Evolutionary conservation across 1,139 yeast genomes (phyloP).

Genomic region (Blastobotrys petasosporus): DNA sequence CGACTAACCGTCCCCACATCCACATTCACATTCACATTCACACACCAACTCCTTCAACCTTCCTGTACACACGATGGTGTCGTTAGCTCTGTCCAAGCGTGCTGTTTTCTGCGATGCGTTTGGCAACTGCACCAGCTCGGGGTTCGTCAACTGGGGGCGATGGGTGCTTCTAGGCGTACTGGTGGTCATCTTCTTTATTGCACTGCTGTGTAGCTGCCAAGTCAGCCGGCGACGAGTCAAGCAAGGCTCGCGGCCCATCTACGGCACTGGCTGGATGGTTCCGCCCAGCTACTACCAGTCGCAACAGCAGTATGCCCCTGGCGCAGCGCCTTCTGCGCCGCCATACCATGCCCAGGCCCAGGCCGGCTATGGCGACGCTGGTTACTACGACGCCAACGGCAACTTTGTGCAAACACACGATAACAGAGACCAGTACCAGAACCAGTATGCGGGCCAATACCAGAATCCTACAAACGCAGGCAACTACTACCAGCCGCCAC

Average conservation of each 20-base stretch:
- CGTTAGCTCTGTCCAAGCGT: too few relatives aligned
- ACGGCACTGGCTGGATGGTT: constrained; percentile 86
- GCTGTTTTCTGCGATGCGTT: constrained; percentile 1
- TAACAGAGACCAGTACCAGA: constrained; percentile 2
- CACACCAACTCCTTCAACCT: too few relatives aligned
- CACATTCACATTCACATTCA: too few relatives aligned
- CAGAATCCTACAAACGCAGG: not conserved
- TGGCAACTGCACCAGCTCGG: constrained; percentile 17
- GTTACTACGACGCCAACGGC: constrained; percentile 72
- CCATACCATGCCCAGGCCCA: constrained; percentile 39
- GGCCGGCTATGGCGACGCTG: constrained; percentile 65
- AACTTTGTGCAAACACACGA: constrained; percentile 38
- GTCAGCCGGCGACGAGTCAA: constrained; percentile 51
- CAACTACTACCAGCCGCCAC: constrained; percentile 16
- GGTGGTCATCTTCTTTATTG: constrained; percentile 46
- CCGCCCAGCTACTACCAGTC: constrained; percentile 83
- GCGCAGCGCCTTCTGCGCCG: constrained; percentile 28
- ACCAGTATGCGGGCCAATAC: not conserved
- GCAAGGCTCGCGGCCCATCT: constrained; percentile 62
- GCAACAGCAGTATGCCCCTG: constrained; percentile 50
- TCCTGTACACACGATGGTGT: too few relatives aligned
- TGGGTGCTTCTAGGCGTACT: constrained; percentile 48
- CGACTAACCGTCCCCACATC: too few relatives aligned
- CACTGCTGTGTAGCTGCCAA: constrained; percentile 41
- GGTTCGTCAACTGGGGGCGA: constrained; percentile 36